Conservation (phyloP, 768 basidiomycete species). For the Xerocomellus chrysenteron region DNA sequence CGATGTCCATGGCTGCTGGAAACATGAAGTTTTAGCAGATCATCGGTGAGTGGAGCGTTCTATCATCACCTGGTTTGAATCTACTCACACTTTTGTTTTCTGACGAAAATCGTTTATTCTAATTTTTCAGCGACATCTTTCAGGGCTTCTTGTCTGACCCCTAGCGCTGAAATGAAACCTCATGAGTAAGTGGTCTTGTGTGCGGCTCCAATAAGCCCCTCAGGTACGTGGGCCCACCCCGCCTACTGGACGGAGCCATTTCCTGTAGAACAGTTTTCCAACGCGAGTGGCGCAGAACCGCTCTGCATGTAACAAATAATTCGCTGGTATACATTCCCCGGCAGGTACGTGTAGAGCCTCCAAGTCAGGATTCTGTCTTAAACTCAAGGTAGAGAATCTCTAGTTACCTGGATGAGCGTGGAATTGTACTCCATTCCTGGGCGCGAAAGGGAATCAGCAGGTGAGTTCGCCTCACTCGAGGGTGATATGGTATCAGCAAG, state of each 20-base stretch:
- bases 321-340: constrained; percentile 50
- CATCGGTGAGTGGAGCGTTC: no score
- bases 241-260: not conserved
- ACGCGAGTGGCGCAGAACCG: constrained; percentile 56
- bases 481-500: not conserved
- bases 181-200: no score
- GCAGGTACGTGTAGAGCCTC: constrained; percentile 60
- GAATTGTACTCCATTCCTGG: constrained; percentile 17
- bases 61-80: no score
- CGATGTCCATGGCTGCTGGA: no score
- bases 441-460: not conserved
- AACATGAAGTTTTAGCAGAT: no score
- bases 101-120: no score
- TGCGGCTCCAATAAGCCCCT: no score
- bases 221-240: not conserved
- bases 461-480: not conserved
- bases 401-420: constrained; percentile 11
- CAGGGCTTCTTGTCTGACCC: no score
- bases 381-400: not conserved
- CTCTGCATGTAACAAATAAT: constrained; percentile 48
- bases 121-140: no score
- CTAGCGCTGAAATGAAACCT: no score
- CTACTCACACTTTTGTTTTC: no score
- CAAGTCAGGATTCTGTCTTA: constrained; percentile 15
- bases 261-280: constrained; percentile 45